Evolutionary conservation across 73 alveolate genomes (phyloP).

Genomic region (Tetrahymena elliotti): DNA sequence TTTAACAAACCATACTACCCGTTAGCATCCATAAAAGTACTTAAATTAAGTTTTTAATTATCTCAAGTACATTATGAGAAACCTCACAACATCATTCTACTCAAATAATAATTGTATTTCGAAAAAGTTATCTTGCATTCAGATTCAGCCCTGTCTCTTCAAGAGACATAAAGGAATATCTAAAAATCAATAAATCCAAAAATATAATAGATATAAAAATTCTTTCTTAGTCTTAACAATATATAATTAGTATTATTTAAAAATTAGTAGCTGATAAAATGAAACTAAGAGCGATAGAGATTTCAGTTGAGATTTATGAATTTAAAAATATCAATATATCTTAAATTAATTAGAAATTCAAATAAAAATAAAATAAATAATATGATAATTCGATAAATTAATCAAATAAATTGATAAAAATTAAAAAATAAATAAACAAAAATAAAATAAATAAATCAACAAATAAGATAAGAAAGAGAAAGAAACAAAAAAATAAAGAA

Average conservation of each 20-base stretch:
- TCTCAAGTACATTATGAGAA: background rate
- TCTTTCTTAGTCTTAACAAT: background rate
- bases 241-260: background rate
- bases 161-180: background rate
- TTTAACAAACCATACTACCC: background rate
- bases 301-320: background rate
- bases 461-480: no score
- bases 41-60: background rate
- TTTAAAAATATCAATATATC: background rate
- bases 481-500: no score
- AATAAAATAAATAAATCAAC: background rate
- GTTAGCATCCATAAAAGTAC: background rate
- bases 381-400: background rate
- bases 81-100: background rate
- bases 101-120: background rate
- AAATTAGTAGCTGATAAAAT: background rate
- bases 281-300: background rate
- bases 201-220: background rate
- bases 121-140: background rate
- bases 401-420: background rate
- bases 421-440: background rate
- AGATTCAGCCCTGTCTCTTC: background rate
- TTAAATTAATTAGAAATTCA: no score
- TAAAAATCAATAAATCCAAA: background rate
- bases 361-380: background rate